Base-by-base conservation (phyloP, 257 asterid genomes). In the Solanum corneliomulleri region DNA sequence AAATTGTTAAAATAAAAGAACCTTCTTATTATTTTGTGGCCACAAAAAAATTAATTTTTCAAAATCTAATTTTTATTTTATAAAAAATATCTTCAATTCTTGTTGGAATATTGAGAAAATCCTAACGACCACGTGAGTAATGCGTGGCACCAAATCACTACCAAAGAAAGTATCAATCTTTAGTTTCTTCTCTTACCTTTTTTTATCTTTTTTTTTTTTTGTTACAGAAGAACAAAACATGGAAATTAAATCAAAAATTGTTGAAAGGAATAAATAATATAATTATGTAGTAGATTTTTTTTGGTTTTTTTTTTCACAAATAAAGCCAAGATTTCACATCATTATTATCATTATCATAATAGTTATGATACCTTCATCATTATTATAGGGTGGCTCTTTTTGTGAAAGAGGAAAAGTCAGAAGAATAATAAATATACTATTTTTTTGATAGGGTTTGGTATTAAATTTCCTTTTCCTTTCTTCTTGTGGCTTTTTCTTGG, bases 401-500 rank as follows among this genome's bases (percentile, higher is more conserved):
- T 77, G 39, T 77, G 37, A 42, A 42, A 44, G 83, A 37, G 44
- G 18, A 49, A 47, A 80, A 47, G 69, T 80, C 85, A 47, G 68
- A 80, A 31, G 25, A 47, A 80, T 47, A 47, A 25, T 78, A 78
- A 15, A 29, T 69, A 11, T 7, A 80, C 25, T 78, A 45, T 37
- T 18, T 29, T 78, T 47, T 80, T 80, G 4, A 80, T 47, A 47
- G 88, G 66, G 83, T 76, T 25, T 52, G 85, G 84, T 76, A 41
- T 66, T 69, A 86, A n/a, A 13, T 85, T 31, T 84, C 81, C 72
- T 35, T 78, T 37, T 58, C 72, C 10, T 16, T 27, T 85, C 84
- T 66, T 52, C 87, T 56, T 82, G 89, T 88, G 90, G 88, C 83
- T 87, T 87, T 89, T 58, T 84, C 88, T 84, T 77, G 90, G 87